Evolutionary conservation across 2,329 filamentous ascomycete genomes (phyloP).

Genomic region (Sclerotinia glacialis): DNA sequence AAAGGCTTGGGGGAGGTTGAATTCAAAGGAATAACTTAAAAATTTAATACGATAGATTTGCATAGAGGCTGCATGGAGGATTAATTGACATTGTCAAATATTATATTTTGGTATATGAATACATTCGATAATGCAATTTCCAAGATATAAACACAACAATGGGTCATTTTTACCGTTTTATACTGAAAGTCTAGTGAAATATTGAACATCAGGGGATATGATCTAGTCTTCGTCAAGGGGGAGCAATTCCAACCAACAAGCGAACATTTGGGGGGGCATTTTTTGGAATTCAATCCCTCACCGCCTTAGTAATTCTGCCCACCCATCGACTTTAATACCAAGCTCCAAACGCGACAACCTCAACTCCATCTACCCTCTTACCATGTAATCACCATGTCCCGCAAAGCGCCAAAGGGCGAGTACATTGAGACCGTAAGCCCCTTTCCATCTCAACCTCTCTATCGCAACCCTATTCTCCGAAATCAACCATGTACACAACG

Average conservation of each 20-base stretch:
- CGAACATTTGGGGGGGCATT: not conserved
- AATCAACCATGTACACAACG: conserved; percentile 16
- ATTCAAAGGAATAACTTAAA: not conserved
- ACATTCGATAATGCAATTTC: not conserved
- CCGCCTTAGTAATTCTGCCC: conserved; percentile 13
- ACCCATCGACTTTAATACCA: not conserved
- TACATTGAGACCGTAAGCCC: conserved; percentile 90
- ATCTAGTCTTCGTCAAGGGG: not conserved
- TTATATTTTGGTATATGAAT: too few relatives aligned
- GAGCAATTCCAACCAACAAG: too few relatives aligned
- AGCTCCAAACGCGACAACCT: not conserved
- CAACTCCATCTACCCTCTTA: conserved; percentile 2
- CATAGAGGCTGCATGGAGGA: too few relatives aligned
- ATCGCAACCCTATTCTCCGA: not conserved
- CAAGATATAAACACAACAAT: too few relatives aligned
- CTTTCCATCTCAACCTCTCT: not conserved
- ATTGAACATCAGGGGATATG: not conserved
- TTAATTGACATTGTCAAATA: not conserved
- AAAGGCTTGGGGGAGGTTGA: not conserved
- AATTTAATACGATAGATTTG: too few relatives aligned
- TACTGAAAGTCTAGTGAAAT: not conserved
- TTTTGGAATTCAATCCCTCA: not conserved
- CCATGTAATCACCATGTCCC: conserved; percentile 57
- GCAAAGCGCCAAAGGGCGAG: conserved; percentile 78
- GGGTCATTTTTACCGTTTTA: not conserved